phyloP scores from a whole-genome alignment of 2,329 filamentous ascomycete species.

The Teratosphaeria pseudoeucalypti region DNA sequence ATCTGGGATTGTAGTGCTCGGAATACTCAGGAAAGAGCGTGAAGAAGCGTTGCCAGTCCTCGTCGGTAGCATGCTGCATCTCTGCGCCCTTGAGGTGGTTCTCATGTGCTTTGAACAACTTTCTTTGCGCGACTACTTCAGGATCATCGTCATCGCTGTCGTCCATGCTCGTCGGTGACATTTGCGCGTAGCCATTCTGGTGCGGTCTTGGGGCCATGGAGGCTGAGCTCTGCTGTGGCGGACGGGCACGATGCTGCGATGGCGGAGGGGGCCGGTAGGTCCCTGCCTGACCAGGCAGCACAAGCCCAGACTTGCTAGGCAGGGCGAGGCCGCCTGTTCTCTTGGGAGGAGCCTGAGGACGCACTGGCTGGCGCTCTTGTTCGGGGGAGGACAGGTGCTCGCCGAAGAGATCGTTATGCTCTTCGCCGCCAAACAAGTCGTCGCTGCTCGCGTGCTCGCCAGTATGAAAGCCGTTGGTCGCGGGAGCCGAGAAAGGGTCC shows the following conservation, averaged over 20 bases:
- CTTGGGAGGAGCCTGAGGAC: conserved; percentile 3
- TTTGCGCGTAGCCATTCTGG: conserved; percentile 9
- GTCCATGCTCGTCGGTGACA: conserved; percentile 13
- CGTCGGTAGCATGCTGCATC: conserved; percentile 37
- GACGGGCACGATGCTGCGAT: conserved; percentile 3
- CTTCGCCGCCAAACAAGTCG: conserved; percentile 55
- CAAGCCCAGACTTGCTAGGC: conserved; percentile 20
- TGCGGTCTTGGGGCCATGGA: neutral
- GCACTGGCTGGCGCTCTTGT: conserved; percentile 11
- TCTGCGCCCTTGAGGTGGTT: conserved; percentile 9
- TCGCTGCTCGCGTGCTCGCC: conserved; percentile 28
- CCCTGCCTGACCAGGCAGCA: conserved; percentile 12
- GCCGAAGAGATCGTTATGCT: conserved; percentile 30
- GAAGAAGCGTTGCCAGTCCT: conserved; percentile 63
- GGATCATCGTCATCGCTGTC: conserved; percentile 18
- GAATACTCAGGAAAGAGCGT: conserved; percentile 75
- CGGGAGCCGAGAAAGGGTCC: neutral
- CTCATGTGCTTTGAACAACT: conserved; percentile 20
- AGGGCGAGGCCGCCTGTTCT: conserved; percentile 20
- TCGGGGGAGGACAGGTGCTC: conserved; percentile 25
- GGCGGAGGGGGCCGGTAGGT: neutral
- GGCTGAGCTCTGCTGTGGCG: conserved; percentile 7
- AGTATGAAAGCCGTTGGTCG: conserved; percentile 13
- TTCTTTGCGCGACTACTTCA: conserved; percentile 17
- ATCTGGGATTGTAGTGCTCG: conserved; percentile 62